These are phyloP conservation scores for Chlorella sp. DNA, from an alignment of 139 green algal species.

Conservation along the genomic window DNA sequence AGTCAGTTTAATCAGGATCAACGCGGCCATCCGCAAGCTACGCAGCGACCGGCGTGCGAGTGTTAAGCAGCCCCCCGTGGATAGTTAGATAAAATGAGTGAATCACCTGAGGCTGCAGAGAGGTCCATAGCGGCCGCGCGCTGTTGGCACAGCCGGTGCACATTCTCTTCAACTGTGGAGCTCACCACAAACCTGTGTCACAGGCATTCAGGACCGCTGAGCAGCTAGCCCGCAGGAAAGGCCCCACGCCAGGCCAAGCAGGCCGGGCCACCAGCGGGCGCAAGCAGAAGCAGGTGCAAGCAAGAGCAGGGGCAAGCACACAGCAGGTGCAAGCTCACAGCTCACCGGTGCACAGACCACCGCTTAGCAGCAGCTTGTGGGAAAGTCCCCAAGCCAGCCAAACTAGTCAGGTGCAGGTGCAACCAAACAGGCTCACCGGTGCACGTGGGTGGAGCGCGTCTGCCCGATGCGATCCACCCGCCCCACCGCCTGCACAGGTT, in stretches of 20 bases:
- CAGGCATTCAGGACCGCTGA: not conserved
- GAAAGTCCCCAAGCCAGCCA: too few species aligned
- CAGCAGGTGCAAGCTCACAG: not conserved
- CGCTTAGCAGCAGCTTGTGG: not conserved
- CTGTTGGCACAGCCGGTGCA: slow-evolving; percentile 55
- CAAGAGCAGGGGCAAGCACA: not conserved
- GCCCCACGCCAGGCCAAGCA: not conserved
- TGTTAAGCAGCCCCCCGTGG: too few species aligned
- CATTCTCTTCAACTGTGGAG: slow-evolving; percentile 85
- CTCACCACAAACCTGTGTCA: slow-evolving; percentile 72
- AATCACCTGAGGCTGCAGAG: slow-evolving; percentile 34
- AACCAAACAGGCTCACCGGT: slow-evolving; percentile 40
- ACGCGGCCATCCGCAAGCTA: too few species aligned
- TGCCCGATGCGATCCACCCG: slow-evolving; percentile 80
- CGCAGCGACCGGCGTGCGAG: too few species aligned
- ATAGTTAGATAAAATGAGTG: not conserved
- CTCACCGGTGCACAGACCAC: not conserved
- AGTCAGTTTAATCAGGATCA: too few species aligned
- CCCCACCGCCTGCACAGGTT: slow-evolving; percentile 68
- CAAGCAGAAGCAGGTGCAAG: too few species aligned
- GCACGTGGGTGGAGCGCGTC: slow-evolving; percentile 64
- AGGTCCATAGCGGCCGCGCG: slow-evolving; percentile 62
- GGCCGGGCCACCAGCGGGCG: too few species aligned
- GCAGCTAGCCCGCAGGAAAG: slow-evolving; percentile 7
- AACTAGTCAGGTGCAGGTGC: too few species aligned